phyloP scores from a whole-genome alignment of 495 filamentous ascomycete species.

The Lasiosphaeriaceae sp. region DNA sequence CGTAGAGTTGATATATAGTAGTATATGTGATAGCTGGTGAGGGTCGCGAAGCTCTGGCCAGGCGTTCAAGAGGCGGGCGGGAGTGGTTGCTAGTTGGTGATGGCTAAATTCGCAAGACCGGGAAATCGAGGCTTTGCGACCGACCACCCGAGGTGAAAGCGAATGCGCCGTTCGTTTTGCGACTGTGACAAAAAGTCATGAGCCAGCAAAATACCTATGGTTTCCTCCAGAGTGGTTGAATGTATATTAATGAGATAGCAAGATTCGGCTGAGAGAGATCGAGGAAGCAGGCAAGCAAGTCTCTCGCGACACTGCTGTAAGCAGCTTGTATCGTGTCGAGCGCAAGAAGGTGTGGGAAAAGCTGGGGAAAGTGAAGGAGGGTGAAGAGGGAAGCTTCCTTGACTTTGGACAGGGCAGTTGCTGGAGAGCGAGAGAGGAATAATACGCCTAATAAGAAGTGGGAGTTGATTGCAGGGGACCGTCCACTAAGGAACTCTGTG shows the following conservation, averaged over 20 bases:
- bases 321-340: not conserved
- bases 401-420: slow-evolving; percentile 3
- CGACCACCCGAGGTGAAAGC: not conserved
- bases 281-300: not conserved
- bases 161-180: not conserved
- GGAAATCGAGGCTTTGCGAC: slow-evolving; percentile 12
- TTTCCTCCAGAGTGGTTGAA: not conserved
- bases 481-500: slow-evolving; percentile 1
- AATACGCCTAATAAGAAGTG: slow-evolving; percentile 36
- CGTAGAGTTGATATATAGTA: slow-evolving; percentile 6
- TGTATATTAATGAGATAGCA: not conserved
- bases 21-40: not conserved
- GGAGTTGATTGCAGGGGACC: slow-evolving; percentile 19
- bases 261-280: not conserved
- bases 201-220: not conserved
- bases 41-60: not conserved
- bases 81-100: not conserved
- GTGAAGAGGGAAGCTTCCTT: slow-evolving; percentile 12
- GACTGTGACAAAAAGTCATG: not conserved
- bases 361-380: slow-evolving; percentile 9
- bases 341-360: slow-evolving; percentile 10
- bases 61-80: not conserved
- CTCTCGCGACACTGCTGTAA: too few relatives aligned
- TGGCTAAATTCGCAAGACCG: slow-evolving; percentile 13
- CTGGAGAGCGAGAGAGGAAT: slow-evolving; percentile 17